Percentiles rank a stretch among this genome's conserved stretches.
Evolutionary conservation across 2,329 filamentous ascomycete species (phyloP).

Genomic region (Trichoderma sp.): DNA sequence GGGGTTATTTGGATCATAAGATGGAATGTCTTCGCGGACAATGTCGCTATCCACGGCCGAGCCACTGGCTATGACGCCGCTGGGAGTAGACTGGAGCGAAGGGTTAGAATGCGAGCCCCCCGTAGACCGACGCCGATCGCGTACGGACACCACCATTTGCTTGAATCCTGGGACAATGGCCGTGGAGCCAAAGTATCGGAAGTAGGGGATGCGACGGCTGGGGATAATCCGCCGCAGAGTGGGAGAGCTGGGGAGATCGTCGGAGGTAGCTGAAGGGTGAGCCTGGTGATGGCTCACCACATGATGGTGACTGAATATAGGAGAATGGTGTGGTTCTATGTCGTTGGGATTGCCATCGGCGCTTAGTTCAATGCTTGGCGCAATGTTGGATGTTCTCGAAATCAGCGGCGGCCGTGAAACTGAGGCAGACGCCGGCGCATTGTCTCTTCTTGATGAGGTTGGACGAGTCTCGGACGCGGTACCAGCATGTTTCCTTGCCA

Average conservation of each 20-base stretch:
- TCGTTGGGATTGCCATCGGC: conserved; percentile 34
- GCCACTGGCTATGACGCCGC: conserved; percentile 41
- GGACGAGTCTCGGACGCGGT: not conserved
- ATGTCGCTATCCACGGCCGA: conserved; percentile 48
- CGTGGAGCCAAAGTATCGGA: conserved; percentile 86
- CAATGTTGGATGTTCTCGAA: not conserved
- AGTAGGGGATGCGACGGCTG: conserved; percentile 77
- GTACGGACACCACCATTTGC: conserved; percentile 82
- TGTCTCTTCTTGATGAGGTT: conserved; percentile 5
- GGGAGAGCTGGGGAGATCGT: conserved; percentile 43
- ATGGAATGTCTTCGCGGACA: conserved; percentile 59
- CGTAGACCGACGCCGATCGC: conserved; percentile 63
- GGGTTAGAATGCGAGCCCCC: conserved; percentile 58
- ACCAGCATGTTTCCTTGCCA: not conserved
- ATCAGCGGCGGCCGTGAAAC: not conserved
- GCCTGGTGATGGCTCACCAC: conserved; percentile 21
- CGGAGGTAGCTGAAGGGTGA: conserved; percentile 26
- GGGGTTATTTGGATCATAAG: conserved; percentile 74
- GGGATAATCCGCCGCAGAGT: conserved; percentile 50
- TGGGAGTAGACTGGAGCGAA: conserved; percentile 49
- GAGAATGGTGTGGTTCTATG: conserved; percentile 26
- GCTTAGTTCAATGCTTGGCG: conserved; percentile 28
- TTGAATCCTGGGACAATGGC: conserved; percentile 91
- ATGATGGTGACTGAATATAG: not conserved
- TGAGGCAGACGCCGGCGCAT: not conserved